Evolutionary conservation across 2,329 filamentous ascomycete species (phyloP), one percentile per base, ranked within the genome.

Genomic region (Zalaria obscura): DNA sequence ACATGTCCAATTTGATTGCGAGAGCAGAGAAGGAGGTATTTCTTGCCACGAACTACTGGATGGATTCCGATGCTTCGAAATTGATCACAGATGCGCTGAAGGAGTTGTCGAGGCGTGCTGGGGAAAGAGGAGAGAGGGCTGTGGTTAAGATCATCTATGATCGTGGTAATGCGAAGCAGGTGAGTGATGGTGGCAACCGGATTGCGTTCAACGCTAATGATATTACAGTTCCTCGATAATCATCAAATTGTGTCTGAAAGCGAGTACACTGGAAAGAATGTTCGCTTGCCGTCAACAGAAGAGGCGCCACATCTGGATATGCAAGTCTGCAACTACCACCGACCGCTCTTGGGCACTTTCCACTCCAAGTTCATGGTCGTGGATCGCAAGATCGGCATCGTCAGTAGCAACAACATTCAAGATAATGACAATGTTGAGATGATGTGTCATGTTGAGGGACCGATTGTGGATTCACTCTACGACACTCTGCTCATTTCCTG

Each of bases 311-410:
- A 84, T 51, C 59, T 88, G 27, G 76, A 86, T 46, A 57, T 89
- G 29, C 67, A 84, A 52, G 81, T 87, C 4, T 70, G 82, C 46
- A 88, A 84, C 52, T 79, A 77, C 51, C 83, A 88, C 52, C 68
- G 70, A 8, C 72, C 81, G 1, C 59, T 81, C 1, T 59, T 88
- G 3, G 83, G 83, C 1, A 89, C 83, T 0, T 80, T 87, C 34
- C 83, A 88, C 52, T 68, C 76, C 47, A 89, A 89, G 54, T 86
- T 80, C 54, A 82, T 84, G 68, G 65, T 88, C 1, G 75, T 88
- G 1, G 83, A 89, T 56, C 70, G 83, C 5, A 75, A 72, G 46
- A 66, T 80, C n/a, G 83, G 73, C 0, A 64, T 83, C 1, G 56
- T 88, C 2, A 79, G 83, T 60, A 87, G 81, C 62, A 86, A 86